These are phyloP conservation scores for Zygoascus sp. DNA, from an alignment of 1,139 yeast genomes.

Conservation along the genomic window DNA sequence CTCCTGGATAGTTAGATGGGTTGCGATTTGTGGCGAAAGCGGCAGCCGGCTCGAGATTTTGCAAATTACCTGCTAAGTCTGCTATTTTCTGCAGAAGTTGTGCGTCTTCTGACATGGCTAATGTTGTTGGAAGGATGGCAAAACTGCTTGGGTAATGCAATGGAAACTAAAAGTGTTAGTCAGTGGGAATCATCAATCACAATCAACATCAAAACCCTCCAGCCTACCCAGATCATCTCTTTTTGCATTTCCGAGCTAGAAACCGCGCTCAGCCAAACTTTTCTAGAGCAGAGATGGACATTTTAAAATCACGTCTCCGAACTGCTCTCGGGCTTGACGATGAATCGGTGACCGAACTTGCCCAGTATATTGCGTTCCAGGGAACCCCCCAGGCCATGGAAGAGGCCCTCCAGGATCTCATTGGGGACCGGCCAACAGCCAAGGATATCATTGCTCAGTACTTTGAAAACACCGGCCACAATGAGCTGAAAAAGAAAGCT, in stretches of 20 bases:
- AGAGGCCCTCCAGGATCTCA: slow-evolving; percentile 4
- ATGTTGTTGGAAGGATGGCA: slow-evolving; percentile 16
- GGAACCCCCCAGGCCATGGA: slow-evolving; percentile 12
- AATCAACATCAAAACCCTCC: neutral
- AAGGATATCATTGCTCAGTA: slow-evolving; percentile 15
- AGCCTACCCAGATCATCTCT: too few species aligned
- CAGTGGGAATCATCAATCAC: neutral
- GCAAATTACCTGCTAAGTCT: slow-evolving; percentile 28
- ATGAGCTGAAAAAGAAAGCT: slow-evolving; percentile 2
- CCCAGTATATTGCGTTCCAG: slow-evolving; percentile 17
- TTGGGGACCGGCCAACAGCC: slow-evolving; percentile 7
- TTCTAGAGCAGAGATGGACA: too few species aligned
- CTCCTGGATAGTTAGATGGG: slow-evolving; percentile 22
- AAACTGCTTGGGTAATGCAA: neutral
- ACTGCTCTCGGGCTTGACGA: slow-evolving; percentile 21
- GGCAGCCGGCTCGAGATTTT: neutral
- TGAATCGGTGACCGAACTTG: slow-evolving; percentile 21
- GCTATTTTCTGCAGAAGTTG: slow-evolving; percentile 30
- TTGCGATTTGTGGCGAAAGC: neutral
- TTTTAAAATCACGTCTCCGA: neutral
- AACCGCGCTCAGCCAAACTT: too few species aligned
- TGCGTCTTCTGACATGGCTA: slow-evolving; percentile 28
- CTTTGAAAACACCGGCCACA: slow-evolving; percentile 8
- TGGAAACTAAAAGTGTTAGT: neutral
- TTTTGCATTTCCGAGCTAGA: too few species aligned